Conservation (phyloP, 345 rosid species). For the Capsella bursapastoris region DNA sequence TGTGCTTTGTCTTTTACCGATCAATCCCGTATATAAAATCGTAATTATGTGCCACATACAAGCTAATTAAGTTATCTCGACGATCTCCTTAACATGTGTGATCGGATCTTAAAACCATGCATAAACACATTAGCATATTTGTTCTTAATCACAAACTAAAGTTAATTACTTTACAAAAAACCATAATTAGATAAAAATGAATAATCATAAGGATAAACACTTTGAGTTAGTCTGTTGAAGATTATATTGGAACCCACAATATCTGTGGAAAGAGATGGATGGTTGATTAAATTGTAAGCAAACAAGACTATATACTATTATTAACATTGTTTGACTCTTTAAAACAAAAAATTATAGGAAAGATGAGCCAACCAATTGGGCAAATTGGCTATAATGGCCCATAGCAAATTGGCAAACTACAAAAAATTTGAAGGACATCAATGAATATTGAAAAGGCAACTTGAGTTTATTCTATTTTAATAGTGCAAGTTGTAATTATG, state of each 20-base stretch:
- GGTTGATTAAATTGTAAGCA: conserved; percentile 33
- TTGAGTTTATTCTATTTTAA: conserved; percentile 24
- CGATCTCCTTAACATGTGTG: conserved; percentile 9
- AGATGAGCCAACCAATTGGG: conserved; percentile 29
- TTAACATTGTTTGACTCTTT: not conserved
- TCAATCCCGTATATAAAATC: not conserved
- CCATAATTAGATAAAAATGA: no score
- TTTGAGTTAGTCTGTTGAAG: conserved; percentile 8
- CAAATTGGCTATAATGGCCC: conserved; percentile 23
- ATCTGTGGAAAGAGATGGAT: conserved; percentile 6
- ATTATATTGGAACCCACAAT: conserved; percentile 29
- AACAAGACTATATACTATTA: not conserved
- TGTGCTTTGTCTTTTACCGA: conserved; percentile 24
- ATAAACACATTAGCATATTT: not conserved
- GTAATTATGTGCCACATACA: not conserved
- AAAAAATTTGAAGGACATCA: conserved; percentile 27
- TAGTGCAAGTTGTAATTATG: conserved; percentile 42
- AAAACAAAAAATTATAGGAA: not conserved
- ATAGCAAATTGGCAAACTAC: conserved; percentile 24
- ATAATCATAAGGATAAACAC: not conserved
- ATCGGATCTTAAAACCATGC: not conserved
- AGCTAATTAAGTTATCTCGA: not conserved
- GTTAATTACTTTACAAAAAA: no score
- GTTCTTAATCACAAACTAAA: not conserved
- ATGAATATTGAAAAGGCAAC: conserved; percentile 32